These are phyloP conservation scores for Alternaria gansuensis DNA, from an alignment of 2,329 filamentous ascomycete genomes.

Conservation along the genomic window DNA sequence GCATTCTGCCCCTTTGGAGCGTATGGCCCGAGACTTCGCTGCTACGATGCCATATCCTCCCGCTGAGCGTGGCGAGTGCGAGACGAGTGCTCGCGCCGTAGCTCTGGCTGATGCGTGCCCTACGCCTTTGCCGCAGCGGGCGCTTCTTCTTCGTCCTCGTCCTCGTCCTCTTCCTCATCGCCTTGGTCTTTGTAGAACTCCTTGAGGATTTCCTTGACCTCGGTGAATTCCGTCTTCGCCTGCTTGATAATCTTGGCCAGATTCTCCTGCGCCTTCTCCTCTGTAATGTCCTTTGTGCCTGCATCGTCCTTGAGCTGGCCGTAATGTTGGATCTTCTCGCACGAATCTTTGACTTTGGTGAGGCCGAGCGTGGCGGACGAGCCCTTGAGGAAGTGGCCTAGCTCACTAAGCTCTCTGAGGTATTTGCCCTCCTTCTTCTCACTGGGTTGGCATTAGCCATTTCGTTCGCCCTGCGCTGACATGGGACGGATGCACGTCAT, in stretches of 20 bases:
- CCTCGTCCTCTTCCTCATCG: slow-evolving; percentile 16
- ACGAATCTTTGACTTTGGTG: slow-evolving; percentile 87
- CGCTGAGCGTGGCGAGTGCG: slow-evolving; percentile 21
- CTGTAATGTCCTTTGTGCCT: slow-evolving; percentile 70
- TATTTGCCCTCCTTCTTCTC: slow-evolving; percentile 63
- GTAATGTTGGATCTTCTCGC: slow-evolving; percentile 96
- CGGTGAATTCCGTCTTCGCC: slow-evolving; percentile 79
- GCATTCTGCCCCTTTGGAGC: slow-evolving; percentile 12
- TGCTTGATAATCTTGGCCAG: slow-evolving; percentile 74
- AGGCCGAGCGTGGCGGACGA: slow-evolving; percentile 94
- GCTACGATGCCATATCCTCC: slow-evolving; percentile 4
- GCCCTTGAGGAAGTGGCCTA: slow-evolving; percentile 97
- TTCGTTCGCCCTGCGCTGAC: neutral
- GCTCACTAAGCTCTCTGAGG: slow-evolving; percentile 76
- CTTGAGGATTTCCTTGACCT: slow-evolving; percentile 74
- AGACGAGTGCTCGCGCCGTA: slow-evolving; percentile 18
- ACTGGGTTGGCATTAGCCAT: slow-evolving; percentile 57
- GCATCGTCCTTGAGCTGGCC: slow-evolving; percentile 83
- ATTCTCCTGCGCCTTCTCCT: slow-evolving; percentile 71
- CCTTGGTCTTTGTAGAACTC: slow-evolving; percentile 70
- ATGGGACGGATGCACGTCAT: slow-evolving; percentile 5
- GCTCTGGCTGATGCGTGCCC: slow-evolving; percentile 10
- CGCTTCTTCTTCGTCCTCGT: slow-evolving; percentile 52
- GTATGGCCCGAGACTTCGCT: slow-evolving; percentile 8
- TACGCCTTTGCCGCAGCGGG: slow-evolving; percentile 4